phyloP scores from a whole-genome alignment of 2,329 filamentous ascomycete species.

The Aspergillus sp. region DNA sequence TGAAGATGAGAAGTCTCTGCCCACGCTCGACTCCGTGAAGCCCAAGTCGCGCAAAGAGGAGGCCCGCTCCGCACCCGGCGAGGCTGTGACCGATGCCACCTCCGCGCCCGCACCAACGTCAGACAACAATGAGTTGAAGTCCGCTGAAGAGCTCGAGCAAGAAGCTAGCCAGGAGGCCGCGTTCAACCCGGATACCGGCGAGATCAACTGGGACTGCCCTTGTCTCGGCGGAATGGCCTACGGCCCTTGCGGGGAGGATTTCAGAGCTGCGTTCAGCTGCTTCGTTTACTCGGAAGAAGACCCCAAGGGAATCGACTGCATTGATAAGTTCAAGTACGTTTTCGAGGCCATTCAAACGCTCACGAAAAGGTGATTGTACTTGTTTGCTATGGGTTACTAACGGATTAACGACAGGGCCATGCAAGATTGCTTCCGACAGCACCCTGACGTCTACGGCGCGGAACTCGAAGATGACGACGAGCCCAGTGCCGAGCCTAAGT shows the following conservation, averaged over 20 bases:
- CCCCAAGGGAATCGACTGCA: constrained; percentile 96
- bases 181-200: constrained; percentile 96
- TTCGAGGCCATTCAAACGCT: background rate
- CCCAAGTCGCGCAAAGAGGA: constrained; percentile 49
- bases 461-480: constrained; percentile 76
- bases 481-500: constrained; percentile 25
- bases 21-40: constrained; percentile 67
- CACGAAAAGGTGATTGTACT: background rate
- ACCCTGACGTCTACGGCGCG: constrained; percentile 89
- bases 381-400: background rate
- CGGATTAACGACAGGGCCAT: constrained; percentile 65
- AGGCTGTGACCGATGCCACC: background rate
- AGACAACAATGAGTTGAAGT: constrained; percentile 27
- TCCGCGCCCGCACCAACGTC: constrained; percentile 8
- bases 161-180: constrained; percentile 86
- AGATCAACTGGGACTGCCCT: constrained; percentile 99
- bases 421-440: constrained; percentile 93
- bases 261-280: constrained; percentile 94
- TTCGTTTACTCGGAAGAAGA: constrained; percentile 95
- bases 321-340: constrained; percentile 92
- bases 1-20: constrained; percentile 51
- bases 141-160: constrained; percentile 65
- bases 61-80: constrained; percentile 17
- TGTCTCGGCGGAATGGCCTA: constrained; percentile 96
- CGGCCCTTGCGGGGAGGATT: constrained; percentile 92